Conservation (phyloP, 768 basidiomycete genomes). For the Pisolithus marmoratus region DNA sequence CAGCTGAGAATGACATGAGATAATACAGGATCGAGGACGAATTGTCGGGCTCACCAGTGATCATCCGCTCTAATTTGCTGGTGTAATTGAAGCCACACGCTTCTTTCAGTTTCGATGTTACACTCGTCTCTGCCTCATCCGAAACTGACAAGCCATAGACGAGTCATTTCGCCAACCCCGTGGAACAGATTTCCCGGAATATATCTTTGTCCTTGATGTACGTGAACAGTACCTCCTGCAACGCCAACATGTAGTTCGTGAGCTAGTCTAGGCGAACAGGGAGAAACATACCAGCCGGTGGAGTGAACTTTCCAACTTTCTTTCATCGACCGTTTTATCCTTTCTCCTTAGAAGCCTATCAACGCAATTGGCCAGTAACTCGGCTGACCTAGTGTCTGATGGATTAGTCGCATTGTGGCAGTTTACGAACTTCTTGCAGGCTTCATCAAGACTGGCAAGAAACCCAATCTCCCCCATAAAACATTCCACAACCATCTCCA, state of each 20-base stretch:
- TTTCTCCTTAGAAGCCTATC: constrained; percentile 88
- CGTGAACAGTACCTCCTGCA: constrained; percentile 94
- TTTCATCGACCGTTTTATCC: constrained; percentile 92
- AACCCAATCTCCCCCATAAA: constrained; percentile 94
- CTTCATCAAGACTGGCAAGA: constrained; percentile 88
- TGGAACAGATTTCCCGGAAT: constrained; percentile 96
- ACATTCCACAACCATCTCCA: constrained; percentile 78
- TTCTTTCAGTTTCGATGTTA: constrained; percentile 97
- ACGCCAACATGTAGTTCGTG: constrained; percentile 3
- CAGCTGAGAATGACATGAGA: constrained; percentile 50
- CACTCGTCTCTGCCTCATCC: constrained; percentile 93
- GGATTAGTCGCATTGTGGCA: constrained; percentile 82
- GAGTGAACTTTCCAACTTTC: constrained; percentile 82
- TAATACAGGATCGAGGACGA: not conserved
- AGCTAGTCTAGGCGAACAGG: not conserved
- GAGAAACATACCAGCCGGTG: constrained; percentile 72
- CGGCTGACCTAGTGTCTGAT: constrained; percentile 83
- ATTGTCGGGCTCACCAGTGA: constrained; percentile 57
- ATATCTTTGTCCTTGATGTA: constrained; percentile 99
- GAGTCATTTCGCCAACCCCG: constrained; percentile 87
- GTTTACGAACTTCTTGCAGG: constrained; percentile 94
- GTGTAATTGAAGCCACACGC: constrained; percentile 97
- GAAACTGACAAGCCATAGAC: constrained; percentile 89
- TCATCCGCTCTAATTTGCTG: constrained; percentile 94
- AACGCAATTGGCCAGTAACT: constrained; percentile 89